These are phyloP conservation scores for Mallotus japonicus DNA, from an alignment of 441 rosid genomes.

Conservation along the genomic window DNA sequence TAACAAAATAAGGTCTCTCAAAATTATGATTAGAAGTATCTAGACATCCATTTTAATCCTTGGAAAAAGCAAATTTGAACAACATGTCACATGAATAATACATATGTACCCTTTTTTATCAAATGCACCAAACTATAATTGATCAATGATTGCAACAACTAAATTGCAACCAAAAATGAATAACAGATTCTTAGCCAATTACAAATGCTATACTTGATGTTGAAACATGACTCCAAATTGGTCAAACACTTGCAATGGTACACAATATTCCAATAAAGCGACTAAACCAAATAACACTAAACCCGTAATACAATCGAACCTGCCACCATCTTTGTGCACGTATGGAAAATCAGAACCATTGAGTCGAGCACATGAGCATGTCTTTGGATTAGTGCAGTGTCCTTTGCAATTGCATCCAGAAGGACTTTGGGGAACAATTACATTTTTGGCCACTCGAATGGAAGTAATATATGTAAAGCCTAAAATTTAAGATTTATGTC, in stretches of 20 bases:
- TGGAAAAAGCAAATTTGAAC: background rate
- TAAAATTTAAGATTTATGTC: slow-evolving; percentile 27
- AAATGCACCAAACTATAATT: background rate
- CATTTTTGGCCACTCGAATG: slow-evolving; percentile 34
- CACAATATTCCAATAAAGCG: slow-evolving; percentile 5
- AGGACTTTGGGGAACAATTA: slow-evolving; percentile 34
- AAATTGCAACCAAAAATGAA: background rate
- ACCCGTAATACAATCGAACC: slow-evolving; percentile 36
- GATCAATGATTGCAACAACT: background rate
- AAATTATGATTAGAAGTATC: background rate
- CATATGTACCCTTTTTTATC: background rate
- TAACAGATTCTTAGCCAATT: background rate
- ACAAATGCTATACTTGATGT: background rate
- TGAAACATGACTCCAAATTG: background rate
- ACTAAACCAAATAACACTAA: background rate
- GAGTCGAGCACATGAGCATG: slow-evolving; percentile 53
- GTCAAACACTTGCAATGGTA: background rate
- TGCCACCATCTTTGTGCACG: slow-evolving; percentile 45
- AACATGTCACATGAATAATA: background rate
- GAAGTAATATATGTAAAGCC: slow-evolving; percentile 46
- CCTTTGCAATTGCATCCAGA: slow-evolving; percentile 53
- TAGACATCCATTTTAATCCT: background rate
- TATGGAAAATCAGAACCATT: slow-evolving; percentile 60
- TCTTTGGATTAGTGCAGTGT: slow-evolving; percentile 37
- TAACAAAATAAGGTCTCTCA: background rate